Evolutionary conservation across 495 filamentous ascomycete genomes (phyloP).

Genomic region (Aspergillus nidulans): DNA sequence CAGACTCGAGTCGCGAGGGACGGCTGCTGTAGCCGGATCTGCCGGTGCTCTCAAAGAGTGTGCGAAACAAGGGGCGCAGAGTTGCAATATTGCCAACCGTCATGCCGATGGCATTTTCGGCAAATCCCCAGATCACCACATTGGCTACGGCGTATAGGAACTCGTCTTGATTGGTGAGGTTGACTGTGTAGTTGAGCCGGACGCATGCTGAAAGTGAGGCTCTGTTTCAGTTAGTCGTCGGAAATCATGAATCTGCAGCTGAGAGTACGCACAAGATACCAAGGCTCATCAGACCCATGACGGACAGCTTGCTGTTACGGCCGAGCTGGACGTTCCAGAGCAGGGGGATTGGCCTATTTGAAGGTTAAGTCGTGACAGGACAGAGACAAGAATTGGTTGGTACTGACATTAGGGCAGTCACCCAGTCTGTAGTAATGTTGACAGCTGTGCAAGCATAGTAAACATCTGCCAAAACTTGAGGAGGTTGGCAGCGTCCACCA

Average conservation of each 20-base stretch:
- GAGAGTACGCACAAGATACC: constrained; percentile 40
- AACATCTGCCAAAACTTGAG: constrained; percentile 21
- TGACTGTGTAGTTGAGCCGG: constrained; percentile 25
- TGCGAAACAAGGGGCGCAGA: constrained; percentile 24
- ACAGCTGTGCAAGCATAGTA: constrained; percentile 25
- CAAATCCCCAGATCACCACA: constrained; percentile 27
- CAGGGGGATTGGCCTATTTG: constrained; percentile 39
- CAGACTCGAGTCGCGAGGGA: not conserved
- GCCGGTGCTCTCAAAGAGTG: constrained; percentile 15
- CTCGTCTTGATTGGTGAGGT: constrained; percentile 16
- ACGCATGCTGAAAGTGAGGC: constrained; percentile 23
- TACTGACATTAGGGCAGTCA: constrained; percentile 42
- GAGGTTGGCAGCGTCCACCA: constrained; percentile 19
- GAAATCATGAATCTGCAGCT: not conserved
- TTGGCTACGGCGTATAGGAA: constrained; percentile 21
- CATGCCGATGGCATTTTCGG: constrained; percentile 27
- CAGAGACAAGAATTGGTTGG: not conserved
- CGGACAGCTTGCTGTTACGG: constrained; percentile 40
- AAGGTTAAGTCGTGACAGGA: not conserved
- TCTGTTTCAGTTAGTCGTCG: not conserved
- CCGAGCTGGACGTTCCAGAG: constrained; percentile 48
- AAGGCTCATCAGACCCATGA: constrained; percentile 45
- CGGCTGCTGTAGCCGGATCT: not conserved
- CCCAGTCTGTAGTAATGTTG: constrained; percentile 26
- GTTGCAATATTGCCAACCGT: constrained; percentile 26